Conservation (phyloP, 768 basidiomycete genomes). For the Pleurotus tuber-regium region DNA sequence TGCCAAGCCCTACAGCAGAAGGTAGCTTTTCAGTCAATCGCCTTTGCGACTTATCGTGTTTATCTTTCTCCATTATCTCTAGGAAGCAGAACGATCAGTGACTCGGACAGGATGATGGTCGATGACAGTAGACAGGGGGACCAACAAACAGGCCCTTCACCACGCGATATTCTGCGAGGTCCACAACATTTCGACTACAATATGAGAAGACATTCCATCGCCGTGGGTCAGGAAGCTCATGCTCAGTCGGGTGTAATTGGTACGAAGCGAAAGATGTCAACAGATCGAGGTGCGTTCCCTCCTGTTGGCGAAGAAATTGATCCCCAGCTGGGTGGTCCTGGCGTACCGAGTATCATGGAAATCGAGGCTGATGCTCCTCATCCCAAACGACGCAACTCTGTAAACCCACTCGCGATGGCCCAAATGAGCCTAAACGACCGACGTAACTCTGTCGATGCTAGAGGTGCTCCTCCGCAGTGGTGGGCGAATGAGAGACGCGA, state of each 20-base stretch:
- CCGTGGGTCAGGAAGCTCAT: constrained; percentile 50
- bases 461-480: constrained; percentile 46
- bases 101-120: constrained; percentile 10
- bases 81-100: constrained; percentile 22
- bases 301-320: constrained; percentile 63
- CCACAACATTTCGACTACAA: constrained; percentile 61
- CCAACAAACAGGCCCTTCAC: constrained; percentile 22
- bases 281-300: constrained; percentile 53
- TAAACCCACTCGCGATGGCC: constrained; percentile 75
- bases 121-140: constrained; percentile 33
- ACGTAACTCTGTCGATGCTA: constrained; percentile 72
- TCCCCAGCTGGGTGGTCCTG: constrained; percentile 64
- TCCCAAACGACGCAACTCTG: constrained; percentile 81
- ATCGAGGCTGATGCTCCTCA: constrained; percentile 64
- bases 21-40: constrained; percentile 6
- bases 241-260: constrained; percentile 44
- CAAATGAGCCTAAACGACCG: constrained; percentile 77
- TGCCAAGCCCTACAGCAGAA: constrained; percentile 9
- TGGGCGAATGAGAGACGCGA: constrained; percentile 71
- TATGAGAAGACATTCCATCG: constrained; percentile 73
- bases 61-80: constrained; percentile 15
- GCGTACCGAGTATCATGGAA: constrained; percentile 55
- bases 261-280: constrained; percentile 82
- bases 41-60: constrained; percentile 14
- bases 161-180: constrained; percentile 28